phyloP scores from a whole-genome alignment of 805 yeast species.

The Candida vaughaniae region DNA sequence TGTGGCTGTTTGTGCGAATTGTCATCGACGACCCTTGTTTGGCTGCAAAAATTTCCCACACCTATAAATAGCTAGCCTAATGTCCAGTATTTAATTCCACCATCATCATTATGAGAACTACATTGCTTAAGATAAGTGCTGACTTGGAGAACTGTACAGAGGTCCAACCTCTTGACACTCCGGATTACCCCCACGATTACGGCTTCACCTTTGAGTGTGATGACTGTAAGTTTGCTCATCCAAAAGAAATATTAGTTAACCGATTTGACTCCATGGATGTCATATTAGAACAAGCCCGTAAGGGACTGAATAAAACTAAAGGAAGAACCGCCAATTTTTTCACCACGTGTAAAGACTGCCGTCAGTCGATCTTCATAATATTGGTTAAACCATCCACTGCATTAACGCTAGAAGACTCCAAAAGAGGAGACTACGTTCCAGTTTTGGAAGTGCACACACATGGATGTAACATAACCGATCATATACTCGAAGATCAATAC shows the following conservation, averaged over 20 bases:
- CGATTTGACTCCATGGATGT: constrained; percentile 9
- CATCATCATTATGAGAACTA: constrained; percentile 15
- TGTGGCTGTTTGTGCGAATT: too few relatives aligned
- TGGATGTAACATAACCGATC: constrained; percentile 10
- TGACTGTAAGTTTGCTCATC: constrained; percentile 9
- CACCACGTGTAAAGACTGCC: constrained; percentile 15
- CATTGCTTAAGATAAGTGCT: constrained; percentile 10
- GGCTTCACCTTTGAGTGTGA: constrained; percentile 11
- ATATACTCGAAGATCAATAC: constrained; percentile 12
- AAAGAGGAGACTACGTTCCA: constrained; percentile 3
- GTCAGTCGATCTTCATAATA: constrained; percentile 7
- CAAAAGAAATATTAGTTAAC: constrained; percentile 8
- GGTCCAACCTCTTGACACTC: constrained; percentile 14
- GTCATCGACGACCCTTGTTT: too few relatives aligned
- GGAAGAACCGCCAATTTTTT: constrained; percentile 11
- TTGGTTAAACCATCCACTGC: constrained; percentile 1
- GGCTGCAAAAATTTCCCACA: too few relatives aligned
- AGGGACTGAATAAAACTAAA: neutral
- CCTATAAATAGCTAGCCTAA: too few relatives aligned
- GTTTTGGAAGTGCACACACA: constrained; percentile 12
- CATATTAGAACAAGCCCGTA: neutral
- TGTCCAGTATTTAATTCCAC: too few relatives aligned
- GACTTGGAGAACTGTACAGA: constrained; percentile 13
- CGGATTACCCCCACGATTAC: constrained; percentile 17
- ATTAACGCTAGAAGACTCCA: neutral